Evolutionary conservation across 345 rosid species (phyloP).

Genomic region (Melastoma malabathricum): DNA sequence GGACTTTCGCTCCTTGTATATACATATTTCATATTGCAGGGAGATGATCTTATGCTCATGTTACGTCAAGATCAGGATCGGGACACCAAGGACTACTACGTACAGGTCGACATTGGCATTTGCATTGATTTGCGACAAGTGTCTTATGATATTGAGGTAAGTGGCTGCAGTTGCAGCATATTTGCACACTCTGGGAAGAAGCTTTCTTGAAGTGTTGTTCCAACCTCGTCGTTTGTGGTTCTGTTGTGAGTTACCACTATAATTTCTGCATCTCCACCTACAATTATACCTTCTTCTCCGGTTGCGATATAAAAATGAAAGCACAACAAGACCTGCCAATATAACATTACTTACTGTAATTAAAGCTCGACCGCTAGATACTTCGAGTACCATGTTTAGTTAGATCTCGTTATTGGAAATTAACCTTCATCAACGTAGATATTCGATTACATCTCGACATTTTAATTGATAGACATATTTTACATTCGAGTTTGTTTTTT

Average conservation of each 20-base stretch:
- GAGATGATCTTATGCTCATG: conserved; percentile 10
- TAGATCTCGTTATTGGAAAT: conserved; percentile 45
- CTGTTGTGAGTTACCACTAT: conserved; percentile 33
- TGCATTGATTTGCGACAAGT: conserved; percentile 47
- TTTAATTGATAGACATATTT: no score
- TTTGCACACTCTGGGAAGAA: no score
- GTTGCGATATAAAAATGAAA: no score
- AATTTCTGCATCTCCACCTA: conserved; percentile 41
- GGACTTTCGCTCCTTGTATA: no score
- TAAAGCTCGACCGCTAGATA: conserved; percentile 64
- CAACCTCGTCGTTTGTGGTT: not conserved
- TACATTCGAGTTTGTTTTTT: no score
- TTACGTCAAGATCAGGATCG: conserved; percentile 55
- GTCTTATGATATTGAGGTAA: conserved; percentile 69
- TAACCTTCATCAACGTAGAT: conserved; percentile 26
- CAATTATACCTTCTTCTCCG: conserved; percentile 20
- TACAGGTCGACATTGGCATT: conserved; percentile 93
- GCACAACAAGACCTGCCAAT: conserved; percentile 32
- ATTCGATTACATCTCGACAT: conserved; percentile 47
- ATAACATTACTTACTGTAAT: conserved; percentile 61
- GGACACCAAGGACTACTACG: conserved; percentile 56
- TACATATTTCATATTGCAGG: no score
- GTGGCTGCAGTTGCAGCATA: conserved; percentile 1
- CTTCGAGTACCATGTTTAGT: conserved; percentile 41
- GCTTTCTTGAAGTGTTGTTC: no score